These are phyloP conservation scores for Leishmania aethiopica DNA, from an alignment of 208 protist species.

Conservation along the genomic window DNA sequence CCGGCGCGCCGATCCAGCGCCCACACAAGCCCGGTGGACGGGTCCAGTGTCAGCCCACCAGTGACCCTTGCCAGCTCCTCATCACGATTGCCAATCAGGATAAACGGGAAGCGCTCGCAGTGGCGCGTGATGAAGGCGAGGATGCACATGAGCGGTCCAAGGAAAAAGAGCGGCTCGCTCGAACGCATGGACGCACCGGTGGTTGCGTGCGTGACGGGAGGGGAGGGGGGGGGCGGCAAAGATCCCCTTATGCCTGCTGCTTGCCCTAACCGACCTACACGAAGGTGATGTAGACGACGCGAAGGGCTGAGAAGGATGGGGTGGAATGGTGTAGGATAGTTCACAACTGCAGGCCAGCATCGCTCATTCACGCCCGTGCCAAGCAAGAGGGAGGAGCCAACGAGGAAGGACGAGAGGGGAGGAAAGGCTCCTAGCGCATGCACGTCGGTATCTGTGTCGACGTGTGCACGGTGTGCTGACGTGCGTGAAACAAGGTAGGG, in stretches of 20 bases:
- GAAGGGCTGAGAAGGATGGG: not conserved
- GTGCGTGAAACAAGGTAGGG: not conserved
- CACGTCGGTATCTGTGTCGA: not conserved
- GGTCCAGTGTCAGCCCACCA: slow-evolving; percentile 33
- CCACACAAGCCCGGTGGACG: slow-evolving; percentile 44
- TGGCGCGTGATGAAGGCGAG: slow-evolving; percentile 52
- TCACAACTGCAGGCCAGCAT: not conserved
- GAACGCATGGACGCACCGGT: not conserved
- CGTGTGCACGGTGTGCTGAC: not conserved
- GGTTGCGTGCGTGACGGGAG: not conserved
- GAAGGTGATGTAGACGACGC: not conserved
- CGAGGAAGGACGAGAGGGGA: not conserved
- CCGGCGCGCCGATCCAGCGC: slow-evolving; percentile 49
- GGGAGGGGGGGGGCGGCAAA: not conserved
- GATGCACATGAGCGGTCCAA: slow-evolving; percentile 50
- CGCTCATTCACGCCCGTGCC: not conserved
- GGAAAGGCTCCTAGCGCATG: not conserved
- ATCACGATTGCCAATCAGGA: slow-evolving; percentile 68
- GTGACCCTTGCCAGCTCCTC: slow-evolving; percentile 51
- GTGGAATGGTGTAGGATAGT: not conserved
- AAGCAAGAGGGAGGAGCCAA: not conserved
- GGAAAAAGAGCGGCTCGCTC: not conserved
- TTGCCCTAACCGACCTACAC: not conserved
- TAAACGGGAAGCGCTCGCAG: slow-evolving; percentile 58
- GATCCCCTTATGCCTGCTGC: not conserved